Evolutionary conservation across 805 yeast species (phyloP), one percentile per base, ranked within the genome.

Genomic region (Candida loeiensis): DNA sequence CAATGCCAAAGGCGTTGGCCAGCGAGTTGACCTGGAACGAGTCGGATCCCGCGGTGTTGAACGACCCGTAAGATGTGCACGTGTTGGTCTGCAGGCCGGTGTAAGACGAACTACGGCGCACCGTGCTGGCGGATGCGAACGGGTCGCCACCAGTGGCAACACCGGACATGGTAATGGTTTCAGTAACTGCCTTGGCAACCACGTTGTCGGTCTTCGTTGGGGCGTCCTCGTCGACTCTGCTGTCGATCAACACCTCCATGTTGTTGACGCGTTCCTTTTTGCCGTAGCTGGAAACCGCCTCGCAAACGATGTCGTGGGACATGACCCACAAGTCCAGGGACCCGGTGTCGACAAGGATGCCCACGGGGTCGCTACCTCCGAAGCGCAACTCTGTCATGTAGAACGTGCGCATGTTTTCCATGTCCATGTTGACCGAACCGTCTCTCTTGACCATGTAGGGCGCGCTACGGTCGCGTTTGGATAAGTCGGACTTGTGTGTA

Each of bases 31-130:
- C 42, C 5, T 53, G 46, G 58, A 69, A 76, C 1, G 74, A 40
- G 19, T 51, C 46, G 1, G 80, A 74, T 4, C 47, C 38, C 4
- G 49, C 52, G 6, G 72, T 63, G 48, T 70, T 66, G 53, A 75
- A 76, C 1, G 80, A 71, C 4, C 82, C 82, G 49, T 65, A 65
- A 9, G 49, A 32, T 2, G 71, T 61, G 49, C 82, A 76, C 6
- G 68, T 62, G 41, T 62, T 55, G 17, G 70, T 40, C 6, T 38
- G 19, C 5, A 37, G 9, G 15, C 43, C 41, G 3, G 41, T n/a
- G n/a, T n/a, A n/a, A n/a, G n/a, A n/a, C n/a, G n/a, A n/a, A n/a
- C n/a, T n/a, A n/a, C n/a, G n/a, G n/a, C n/a, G n/a, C n/a, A n/a
- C n/a, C n/a, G n/a, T n/a, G n/a, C n/a, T n/a, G n/a, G 16, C 33